phyloP scores from a whole-genome alignment of 208 protist species.

The Leishmania tropica region DNA sequence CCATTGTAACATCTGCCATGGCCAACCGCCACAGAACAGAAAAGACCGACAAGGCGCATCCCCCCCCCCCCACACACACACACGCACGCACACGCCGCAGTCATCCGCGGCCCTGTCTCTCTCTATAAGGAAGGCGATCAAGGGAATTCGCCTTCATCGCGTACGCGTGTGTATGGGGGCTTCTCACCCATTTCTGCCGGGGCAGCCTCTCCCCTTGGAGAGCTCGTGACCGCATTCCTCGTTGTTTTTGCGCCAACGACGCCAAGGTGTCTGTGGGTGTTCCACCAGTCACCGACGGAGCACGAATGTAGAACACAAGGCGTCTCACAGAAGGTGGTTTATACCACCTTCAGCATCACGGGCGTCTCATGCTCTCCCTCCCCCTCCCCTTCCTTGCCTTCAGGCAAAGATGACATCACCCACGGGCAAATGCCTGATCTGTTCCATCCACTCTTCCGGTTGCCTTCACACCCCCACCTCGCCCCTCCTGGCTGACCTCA shows the following conservation, averaged over 20 bases:
- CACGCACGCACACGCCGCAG: neutral
- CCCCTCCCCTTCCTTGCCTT: neutral
- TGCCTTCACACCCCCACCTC: neutral
- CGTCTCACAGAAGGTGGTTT: neutral
- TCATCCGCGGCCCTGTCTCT: neutral
- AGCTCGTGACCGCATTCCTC: neutral
- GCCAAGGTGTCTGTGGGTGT: neutral
- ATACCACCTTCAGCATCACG: neutral
- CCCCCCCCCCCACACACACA: neutral
- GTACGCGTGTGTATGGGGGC: neutral
- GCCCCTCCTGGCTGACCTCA: neutral
- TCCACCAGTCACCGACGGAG: neutral
- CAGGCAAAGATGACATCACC: neutral
- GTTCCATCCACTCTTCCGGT: neutral
- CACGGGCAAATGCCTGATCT: neutral
- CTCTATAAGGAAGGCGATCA: neutral
- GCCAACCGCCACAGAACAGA: neutral
- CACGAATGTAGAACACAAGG: neutral
- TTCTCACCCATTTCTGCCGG: neutral
- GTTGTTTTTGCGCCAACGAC: neutral
- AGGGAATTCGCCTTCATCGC: neutral
- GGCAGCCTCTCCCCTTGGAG: neutral
- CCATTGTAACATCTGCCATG: neutral
- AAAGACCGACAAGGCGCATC: neutral
- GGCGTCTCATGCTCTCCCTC: neutral